These are phyloP conservation scores for Cladophialophora exuberans DNA, from an alignment of 2,329 filamentous ascomycete species.

Conservation along the genomic window DNA sequence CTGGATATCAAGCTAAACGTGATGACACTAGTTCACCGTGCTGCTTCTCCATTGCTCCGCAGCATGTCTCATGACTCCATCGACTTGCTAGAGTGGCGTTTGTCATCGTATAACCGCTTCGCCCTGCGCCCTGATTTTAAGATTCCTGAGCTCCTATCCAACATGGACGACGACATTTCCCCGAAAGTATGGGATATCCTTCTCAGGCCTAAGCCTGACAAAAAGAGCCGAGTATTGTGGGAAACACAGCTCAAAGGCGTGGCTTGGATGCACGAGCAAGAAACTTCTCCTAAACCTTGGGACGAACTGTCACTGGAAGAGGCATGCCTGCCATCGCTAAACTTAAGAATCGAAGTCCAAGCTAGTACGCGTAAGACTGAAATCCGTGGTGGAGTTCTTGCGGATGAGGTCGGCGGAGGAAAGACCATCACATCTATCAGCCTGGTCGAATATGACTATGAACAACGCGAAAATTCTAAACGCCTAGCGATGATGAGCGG, in stretches of 20 bases:
- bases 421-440: constrained; percentile 66
- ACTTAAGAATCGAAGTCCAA: constrained; percentile 62
- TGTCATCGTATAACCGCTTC: constrained; percentile 30
- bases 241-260: constrained; percentile 60
- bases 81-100: constrained; percentile 13
- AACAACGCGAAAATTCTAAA: constrained; percentile 16
- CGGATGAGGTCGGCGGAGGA: constrained; percentile 68
- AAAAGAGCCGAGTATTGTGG: constrained; percentile 42
- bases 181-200: not conserved
- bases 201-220: not conserved
- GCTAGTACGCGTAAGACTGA: constrained; percentile 35
- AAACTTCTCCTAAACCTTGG: constrained; percentile 49
- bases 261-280: constrained; percentile 63
- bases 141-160: constrained; percentile 11
- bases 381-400: constrained; percentile 63
- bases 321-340: constrained; percentile 51
- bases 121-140: constrained; percentile 13
- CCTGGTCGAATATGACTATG: constrained; percentile 50
- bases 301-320: constrained; percentile 62
- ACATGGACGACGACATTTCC: not conserved
- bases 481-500: no score
- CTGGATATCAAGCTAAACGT: constrained; percentile 45
- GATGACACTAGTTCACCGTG: constrained; percentile 48
- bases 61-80: constrained; percentile 19
- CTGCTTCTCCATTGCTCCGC: constrained; percentile 39